phyloP scores from a whole-genome alignment of 2,329 filamentous ascomycete genomes.

The Pseudonectria foliicola region DNA sequence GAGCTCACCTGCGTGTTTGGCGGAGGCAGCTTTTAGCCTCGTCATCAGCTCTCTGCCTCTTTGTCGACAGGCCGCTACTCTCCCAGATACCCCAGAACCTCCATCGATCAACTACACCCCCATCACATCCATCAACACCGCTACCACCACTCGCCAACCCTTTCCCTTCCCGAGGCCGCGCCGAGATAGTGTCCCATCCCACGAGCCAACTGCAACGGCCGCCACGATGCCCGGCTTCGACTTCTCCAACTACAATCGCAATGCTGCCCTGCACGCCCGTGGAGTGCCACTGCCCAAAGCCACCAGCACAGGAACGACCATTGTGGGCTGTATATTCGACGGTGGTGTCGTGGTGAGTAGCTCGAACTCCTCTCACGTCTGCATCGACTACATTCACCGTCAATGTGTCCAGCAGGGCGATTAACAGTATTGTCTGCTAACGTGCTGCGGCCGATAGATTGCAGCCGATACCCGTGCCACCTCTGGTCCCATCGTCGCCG shows the following conservation, averaged over 20 bases:
- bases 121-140: conserved; percentile 9
- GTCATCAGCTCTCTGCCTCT: conserved; percentile 41
- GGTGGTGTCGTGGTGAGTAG: conserved; percentile 82
- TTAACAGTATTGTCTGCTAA: conserved; percentile 8
- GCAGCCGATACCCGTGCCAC: conserved; percentile 97
- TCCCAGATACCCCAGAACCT: conserved; percentile 13
- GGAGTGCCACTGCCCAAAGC: conserved; percentile 95
- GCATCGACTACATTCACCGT: conserved; percentile 1
- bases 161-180: neutral
- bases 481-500: conserved; percentile 94
- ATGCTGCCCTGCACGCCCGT: conserved; percentile 87
- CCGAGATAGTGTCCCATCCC: conserved; percentile 5
- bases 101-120: conserved; percentile 17
- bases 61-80: conserved; percentile 1
- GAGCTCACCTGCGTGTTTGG: conserved; percentile 16
- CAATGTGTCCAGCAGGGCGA: conserved; percentile 3
- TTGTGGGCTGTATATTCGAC: conserved; percentile 94
- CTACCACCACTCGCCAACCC: conserved; percentile 1
- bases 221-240: conserved; percentile 89
- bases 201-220: conserved; percentile 10
- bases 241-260: conserved; percentile 99
- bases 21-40: conserved; percentile 48
- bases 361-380: neutral
- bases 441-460: conserved; percentile 50
- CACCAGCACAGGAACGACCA: conserved; percentile 97